phyloP scores from a whole-genome alignment of 306 rosid genomes.

The Cicer judaicum region DNA sequence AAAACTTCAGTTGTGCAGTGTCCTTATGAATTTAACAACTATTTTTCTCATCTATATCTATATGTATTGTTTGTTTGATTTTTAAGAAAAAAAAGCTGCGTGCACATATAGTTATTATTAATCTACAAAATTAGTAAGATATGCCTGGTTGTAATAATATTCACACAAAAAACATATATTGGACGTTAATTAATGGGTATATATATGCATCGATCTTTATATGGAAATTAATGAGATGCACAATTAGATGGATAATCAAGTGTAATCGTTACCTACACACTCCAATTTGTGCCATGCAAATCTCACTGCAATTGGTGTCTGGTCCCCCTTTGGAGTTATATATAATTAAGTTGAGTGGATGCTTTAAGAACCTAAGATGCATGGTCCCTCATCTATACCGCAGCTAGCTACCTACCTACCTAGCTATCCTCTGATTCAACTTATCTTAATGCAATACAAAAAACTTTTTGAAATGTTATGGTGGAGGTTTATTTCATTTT shows the following conservation, averaged over 20 bases:
- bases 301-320: slow-evolving; percentile 61
- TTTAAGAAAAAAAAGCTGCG: slow-evolving; percentile 36
- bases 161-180: too few relatives aligned
- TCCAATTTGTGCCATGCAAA: slow-evolving; percentile 60
- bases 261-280: not conserved
- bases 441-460: slow-evolving; percentile 43
- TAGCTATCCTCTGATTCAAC: slow-evolving; percentile 43
- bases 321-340: slow-evolving; percentile 58
- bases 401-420: slow-evolving; percentile 47
- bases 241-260: not conserved
- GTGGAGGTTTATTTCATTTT: not conserved
- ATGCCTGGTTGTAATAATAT: not conserved
- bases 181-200: too few relatives aligned
- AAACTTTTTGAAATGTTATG: slow-evolving; percentile 41
- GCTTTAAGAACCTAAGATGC: slow-evolving; percentile 66
- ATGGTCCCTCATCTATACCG: slow-evolving; percentile 76
- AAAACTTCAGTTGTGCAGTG: slow-evolving; percentile 45
- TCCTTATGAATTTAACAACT: slow-evolving; percentile 49
- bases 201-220: too few relatives aligned
- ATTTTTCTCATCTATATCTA: slow-evolving; percentile 33
- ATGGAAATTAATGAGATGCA: not conserved
- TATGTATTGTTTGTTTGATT: not conserved
- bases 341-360: slow-evolving; percentile 47
- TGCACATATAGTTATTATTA: not conserved
- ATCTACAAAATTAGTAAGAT: not conserved